Evolutionary conservation across 345 rosid species (phyloP), one percentile per base, ranked within the genome.

Genomic region (Cardamine chenopodiifolia): DNA sequence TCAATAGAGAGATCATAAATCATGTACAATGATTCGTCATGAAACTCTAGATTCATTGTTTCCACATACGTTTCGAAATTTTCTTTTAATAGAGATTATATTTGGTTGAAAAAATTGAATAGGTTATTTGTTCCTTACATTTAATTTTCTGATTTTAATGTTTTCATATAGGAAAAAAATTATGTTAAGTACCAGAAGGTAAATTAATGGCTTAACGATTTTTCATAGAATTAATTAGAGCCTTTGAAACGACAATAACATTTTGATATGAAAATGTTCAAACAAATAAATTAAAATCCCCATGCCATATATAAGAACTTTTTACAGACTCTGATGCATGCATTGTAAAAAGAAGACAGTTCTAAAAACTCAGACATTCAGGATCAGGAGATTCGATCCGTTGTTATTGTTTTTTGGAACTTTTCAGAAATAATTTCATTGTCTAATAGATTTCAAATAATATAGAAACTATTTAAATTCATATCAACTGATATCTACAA

Each of bases 321-420:
- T 25, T 47, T n/a, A 35, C 28, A 71, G 67, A 70, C 57, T 29
- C 53, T 69, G 35, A 56, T 68, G 73, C 73, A 68, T 68, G 72
- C 72, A 50, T 50, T 34, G 22, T 28, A 22, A 31, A 32, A 66
- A 66, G 48, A 67, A 50, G 31, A 15, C 72, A 45, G 20, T 42
- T 31, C 14, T 18, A 42, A 42, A 22, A 45, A 44, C 23, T 70
- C 75, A 60, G 50, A 61, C 19, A 31, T 29, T 17, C 18, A 42
- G 47, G 62, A 57, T 57, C 62, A 57, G 40, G 23, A 57, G 8
- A 44, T 8, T 40, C 40, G 55, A 69, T 59, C 35, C 15, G 19
- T 34, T 71, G 49, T 47, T 18, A 47, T 60, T 71, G 35, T 31
- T 17, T 54, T 56, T 66, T 37, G 31, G 42, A 57, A 70, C 34